Evolutionary conservation across 768 basidiomycete species (phyloP).

Genomic region (Pleurotus cornucopiae): DNA sequence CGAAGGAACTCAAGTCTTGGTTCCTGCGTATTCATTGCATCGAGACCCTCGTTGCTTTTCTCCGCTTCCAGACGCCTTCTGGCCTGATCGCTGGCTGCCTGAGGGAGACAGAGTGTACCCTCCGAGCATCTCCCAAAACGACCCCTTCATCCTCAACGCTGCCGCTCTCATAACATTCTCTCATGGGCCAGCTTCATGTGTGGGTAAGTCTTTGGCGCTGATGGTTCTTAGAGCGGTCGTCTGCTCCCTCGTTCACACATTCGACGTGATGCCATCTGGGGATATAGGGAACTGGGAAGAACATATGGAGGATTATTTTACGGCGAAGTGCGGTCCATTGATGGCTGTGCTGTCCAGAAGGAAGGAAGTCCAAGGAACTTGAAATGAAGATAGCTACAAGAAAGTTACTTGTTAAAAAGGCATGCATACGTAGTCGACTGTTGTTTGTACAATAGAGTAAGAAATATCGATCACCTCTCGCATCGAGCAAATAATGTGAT

Average conservation of each 20-base stretch:
- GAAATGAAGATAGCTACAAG: no score
- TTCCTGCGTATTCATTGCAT: slow-evolving; percentile 38
- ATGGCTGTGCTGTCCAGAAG: neutral
- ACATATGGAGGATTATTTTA: slow-evolving; percentile 25
- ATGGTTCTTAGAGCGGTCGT: slow-evolving; percentile 36
- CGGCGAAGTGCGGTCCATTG: slow-evolving; percentile 1
- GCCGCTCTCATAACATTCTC: slow-evolving; percentile 43
- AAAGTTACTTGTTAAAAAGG: no score
- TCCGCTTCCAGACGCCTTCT: slow-evolving; percentile 30
- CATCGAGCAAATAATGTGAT: no score
- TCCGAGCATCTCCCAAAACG: slow-evolving; percentile 15
- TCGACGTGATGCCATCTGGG: slow-evolving; percentile 26
- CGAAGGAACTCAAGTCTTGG: slow-evolving; percentile 34
- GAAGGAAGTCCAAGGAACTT: no score
- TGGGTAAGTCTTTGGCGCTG: slow-evolving; percentile 37
- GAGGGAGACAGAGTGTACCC: slow-evolving; percentile 18
- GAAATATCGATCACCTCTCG: no score
- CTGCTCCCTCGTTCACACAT: slow-evolving; percentile 30
- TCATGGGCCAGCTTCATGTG: slow-evolving; percentile 38
- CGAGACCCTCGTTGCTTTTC: slow-evolving; percentile 42
- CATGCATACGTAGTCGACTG: no score
- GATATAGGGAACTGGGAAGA: slow-evolving; percentile 23
- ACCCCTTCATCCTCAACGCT: slow-evolving; percentile 22
- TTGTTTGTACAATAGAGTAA: no score
- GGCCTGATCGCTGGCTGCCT: slow-evolving; percentile 39